Conservation (phyloP, 257 asterid species). For the Thymus mandschuricus region DNA sequence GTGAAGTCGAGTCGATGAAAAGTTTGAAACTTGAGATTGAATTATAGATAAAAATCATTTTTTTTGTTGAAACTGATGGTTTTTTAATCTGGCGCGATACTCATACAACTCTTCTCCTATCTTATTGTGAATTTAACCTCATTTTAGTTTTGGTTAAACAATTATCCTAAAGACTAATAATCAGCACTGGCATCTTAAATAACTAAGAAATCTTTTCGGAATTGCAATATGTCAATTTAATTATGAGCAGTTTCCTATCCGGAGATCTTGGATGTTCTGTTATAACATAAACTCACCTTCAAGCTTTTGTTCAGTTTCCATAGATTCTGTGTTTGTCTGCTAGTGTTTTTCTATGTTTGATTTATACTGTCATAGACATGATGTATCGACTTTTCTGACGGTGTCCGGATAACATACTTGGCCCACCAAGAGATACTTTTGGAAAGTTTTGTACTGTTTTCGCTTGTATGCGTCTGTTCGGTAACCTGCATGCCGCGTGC, state of each 20-base stretch:
- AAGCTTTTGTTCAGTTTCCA: background rate
- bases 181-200: background rate
- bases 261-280: background rate
- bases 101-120: background rate
- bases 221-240: slow-evolving; percentile 3
- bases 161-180: background rate
- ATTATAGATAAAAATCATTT: background rate
- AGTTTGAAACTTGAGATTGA: background rate
- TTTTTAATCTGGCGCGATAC: background rate
- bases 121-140: background rate
- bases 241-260: slow-evolving; percentile 10
- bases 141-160: background rate
- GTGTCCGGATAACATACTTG: slow-evolving; percentile 4
- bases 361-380: background rate
- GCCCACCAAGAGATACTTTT: slow-evolving; percentile 3
- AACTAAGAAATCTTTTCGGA: background rate
- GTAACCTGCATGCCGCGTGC: background rate
- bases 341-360: slow-evolving; percentile 6
- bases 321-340: background rate
- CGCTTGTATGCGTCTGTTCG: background rate
- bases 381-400: background rate
- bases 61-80: background rate
- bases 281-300: background rate
- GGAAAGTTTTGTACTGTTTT: slow-evolving; percentile 9
- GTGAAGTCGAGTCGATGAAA: background rate